A percentile compares a stretch with the other conserved stretches of the same genome.
Evolutionary conservation across 768 basidiomycete genomes (phyloP).

Genomic region (Candolleomyces aberdarensis): DNA sequence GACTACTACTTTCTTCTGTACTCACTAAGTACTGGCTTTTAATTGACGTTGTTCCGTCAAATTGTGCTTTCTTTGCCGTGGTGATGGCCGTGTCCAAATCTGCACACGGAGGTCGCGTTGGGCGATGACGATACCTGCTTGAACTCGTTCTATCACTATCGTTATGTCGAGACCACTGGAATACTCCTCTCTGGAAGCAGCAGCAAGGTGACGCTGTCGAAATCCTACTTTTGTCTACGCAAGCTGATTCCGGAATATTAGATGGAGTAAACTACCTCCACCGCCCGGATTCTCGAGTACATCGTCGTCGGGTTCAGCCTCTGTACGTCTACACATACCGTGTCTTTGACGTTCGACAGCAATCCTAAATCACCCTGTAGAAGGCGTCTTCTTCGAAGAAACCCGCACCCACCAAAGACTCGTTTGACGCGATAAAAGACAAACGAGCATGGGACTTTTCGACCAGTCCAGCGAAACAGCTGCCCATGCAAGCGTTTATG

Average conservation of each 20-base stretch:
- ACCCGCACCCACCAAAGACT: conserved; percentile 31
- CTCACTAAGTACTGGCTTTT: too few relatives aligned
- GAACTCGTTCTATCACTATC: background rate
- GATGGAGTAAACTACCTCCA: conserved; percentile 62
- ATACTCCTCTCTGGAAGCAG: conserved; percentile 11
- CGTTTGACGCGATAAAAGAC: conserved; percentile 67
- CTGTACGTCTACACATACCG: conserved; percentile 23
- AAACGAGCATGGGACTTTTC: conserved; percentile 87
- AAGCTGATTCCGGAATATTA: conserved; percentile 17
- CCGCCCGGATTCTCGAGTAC: conserved; percentile 61
- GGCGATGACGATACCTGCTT: background rate
- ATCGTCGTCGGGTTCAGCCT: conserved; percentile 25
- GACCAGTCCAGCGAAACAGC: conserved; percentile 77
- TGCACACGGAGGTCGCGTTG: background rate
- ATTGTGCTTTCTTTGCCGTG: background rate
- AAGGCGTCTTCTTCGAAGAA: conserved; percentile 45
- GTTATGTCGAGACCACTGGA: conserved; percentile 11
- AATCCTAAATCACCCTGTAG: background rate
- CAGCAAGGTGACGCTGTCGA: conserved; percentile 7
- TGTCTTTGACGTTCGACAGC: background rate
- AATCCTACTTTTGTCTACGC: background rate
- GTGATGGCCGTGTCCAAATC: background rate
- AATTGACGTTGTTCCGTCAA: too few relatives aligned
- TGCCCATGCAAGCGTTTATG: conserved; percentile 99
- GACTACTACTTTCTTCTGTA: too few relatives aligned